Evolutionary conservation across 306 rosid species (phyloP).

Genomic region (Rosa multiflora): DNA sequence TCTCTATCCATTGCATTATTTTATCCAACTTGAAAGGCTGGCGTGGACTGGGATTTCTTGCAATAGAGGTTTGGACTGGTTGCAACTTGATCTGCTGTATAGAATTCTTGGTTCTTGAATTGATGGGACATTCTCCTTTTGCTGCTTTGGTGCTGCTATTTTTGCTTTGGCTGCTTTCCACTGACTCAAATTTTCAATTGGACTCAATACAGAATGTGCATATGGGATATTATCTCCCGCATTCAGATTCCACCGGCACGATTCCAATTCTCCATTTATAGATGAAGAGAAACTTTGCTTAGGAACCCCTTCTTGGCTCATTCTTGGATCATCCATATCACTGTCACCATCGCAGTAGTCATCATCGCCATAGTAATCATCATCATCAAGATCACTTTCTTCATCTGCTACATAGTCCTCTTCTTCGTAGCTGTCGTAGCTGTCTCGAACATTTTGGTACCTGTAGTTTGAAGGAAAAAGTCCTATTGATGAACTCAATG

Average conservation of each 20-base stretch:
- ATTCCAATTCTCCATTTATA: slow-evolving; percentile 8
- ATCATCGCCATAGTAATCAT: slow-evolving; percentile 31
- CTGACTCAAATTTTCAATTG: slow-evolving; percentile 76
- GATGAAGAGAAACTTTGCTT: slow-evolving; percentile 21
- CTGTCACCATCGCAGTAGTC: slow-evolving; percentile 37
- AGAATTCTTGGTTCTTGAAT: slow-evolving; percentile 29
- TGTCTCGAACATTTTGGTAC: slow-evolving; percentile 62
- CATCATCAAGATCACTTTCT: slow-evolving; percentile 52
- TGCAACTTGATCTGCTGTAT: slow-evolving; percentile 26
- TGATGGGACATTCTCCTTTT: slow-evolving; percentile 54
- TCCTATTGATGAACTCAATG: slow-evolving; percentile 14
- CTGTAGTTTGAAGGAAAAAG: slow-evolving; percentile 61
- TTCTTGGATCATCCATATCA: slow-evolving; percentile 26
- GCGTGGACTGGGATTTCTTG: slow-evolving; percentile 65
- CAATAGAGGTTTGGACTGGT: slow-evolving; percentile 49
- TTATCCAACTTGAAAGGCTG: slow-evolving; percentile 82
- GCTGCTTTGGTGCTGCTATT: slow-evolving; percentile 49
- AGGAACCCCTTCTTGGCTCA: slow-evolving; percentile 33
- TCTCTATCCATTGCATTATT: background rate
- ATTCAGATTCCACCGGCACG: background rate
- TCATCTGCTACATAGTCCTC: slow-evolving; percentile 47
- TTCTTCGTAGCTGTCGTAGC: slow-evolving; percentile 48
- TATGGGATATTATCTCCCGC: slow-evolving; percentile 24
- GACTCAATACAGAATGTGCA: slow-evolving; percentile 62
- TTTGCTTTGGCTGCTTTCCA: slow-evolving; percentile 89